These are phyloP conservation scores for Lophiostoma macrostomum DNA, from an alignment of 495 filamentous ascomycete species.

Conservation along the genomic window DNA sequence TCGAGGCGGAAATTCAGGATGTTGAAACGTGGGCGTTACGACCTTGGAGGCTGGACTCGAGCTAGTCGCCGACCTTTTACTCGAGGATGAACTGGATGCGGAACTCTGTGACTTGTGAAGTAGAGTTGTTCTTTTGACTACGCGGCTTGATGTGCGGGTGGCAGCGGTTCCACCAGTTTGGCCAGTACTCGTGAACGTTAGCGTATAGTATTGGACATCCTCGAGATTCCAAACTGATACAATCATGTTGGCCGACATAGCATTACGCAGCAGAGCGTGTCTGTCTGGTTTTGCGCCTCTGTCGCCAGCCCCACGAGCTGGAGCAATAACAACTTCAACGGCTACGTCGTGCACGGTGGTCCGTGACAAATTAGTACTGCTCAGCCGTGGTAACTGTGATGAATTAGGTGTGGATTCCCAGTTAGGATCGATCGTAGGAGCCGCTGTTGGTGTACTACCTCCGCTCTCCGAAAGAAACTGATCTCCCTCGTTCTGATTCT, in stretches of 20 bases:
- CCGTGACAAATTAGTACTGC: slow-evolving; percentile 21
- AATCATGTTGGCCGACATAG: slow-evolving; percentile 62
- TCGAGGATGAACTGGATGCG: slow-evolving; percentile 31
- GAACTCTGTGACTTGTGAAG: slow-evolving; percentile 15
- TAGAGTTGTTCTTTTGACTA: slow-evolving; percentile 30
- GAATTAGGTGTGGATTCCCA: not conserved
- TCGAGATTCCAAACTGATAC: slow-evolving; percentile 62
- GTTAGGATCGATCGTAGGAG: not conserved
- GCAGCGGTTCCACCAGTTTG: slow-evolving; percentile 26
- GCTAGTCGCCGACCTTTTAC: slow-evolving; percentile 15
- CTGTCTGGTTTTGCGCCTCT: slow-evolving; percentile 27
- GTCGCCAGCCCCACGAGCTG: not conserved
- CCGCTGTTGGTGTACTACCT: slow-evolving; percentile 21
- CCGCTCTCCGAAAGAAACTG: slow-evolving; percentile 3
- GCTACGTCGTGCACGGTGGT: slow-evolving; percentile 48
- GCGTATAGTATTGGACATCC: slow-evolving; percentile 58
- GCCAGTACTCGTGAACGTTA: slow-evolving; percentile 59
- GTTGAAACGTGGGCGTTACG: slow-evolving; percentile 19
- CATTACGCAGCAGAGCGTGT: slow-evolving; percentile 27
- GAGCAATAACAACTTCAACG: slow-evolving; percentile 57
- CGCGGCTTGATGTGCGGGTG: slow-evolving; percentile 29
- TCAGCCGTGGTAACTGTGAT: slow-evolving; percentile 8
- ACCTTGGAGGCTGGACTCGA: slow-evolving; percentile 12
- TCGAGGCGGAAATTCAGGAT: slow-evolving; percentile 51
- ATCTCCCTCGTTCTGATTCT: not conserved